Evolutionary conservation across 1,284 basidiomycete species (phyloP).

Genomic region (Sanguinoderma infundibulare): DNA sequence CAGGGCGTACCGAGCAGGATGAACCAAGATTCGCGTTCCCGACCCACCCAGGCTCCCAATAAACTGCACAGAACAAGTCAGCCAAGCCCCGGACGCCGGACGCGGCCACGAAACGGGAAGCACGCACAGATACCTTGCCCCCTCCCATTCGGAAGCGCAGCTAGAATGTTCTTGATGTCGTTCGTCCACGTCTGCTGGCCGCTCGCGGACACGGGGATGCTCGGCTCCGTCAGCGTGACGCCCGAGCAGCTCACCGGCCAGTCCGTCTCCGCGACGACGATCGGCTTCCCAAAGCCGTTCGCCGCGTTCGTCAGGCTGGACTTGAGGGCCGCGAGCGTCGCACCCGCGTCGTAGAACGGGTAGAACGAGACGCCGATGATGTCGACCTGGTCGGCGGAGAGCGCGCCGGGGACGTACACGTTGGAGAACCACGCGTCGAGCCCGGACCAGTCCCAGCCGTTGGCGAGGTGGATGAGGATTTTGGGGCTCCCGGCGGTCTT

Average conservation of each 20-base stretch:
- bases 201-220: constrained; percentile 51
- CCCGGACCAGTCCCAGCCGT: constrained; percentile 59
- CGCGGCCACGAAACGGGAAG: neutral
- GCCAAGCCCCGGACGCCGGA: neutral
- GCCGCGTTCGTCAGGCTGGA: constrained; percentile 55
- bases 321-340: constrained; percentile 53
- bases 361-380: constrained; percentile 69
- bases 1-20: constrained; percentile 50
- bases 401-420: constrained; percentile 57
- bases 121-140: constrained; percentile 43
- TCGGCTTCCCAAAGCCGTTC: constrained; percentile 53
- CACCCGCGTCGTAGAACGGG: constrained; percentile 64
- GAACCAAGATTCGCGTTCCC: constrained; percentile 62
- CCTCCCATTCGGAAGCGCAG: constrained; percentile 47
- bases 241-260: constrained; percentile 60
- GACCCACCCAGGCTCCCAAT: constrained; percentile 71
- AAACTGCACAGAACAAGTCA: constrained; percentile 39
- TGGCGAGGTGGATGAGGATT: constrained; percentile 65
- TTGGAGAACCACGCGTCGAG: constrained; percentile 54
- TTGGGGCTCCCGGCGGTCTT: constrained; percentile 51
- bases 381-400: constrained; percentile 55
- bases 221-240: constrained; percentile 50
- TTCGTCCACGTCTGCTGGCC: constrained; percentile 61
- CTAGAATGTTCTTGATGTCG: constrained; percentile 53
- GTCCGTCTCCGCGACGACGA: constrained; percentile 69